Base-by-base conservation (phyloP, 2,329 filamentous ascomycete species). In the Passalora sequoiae region DNA sequence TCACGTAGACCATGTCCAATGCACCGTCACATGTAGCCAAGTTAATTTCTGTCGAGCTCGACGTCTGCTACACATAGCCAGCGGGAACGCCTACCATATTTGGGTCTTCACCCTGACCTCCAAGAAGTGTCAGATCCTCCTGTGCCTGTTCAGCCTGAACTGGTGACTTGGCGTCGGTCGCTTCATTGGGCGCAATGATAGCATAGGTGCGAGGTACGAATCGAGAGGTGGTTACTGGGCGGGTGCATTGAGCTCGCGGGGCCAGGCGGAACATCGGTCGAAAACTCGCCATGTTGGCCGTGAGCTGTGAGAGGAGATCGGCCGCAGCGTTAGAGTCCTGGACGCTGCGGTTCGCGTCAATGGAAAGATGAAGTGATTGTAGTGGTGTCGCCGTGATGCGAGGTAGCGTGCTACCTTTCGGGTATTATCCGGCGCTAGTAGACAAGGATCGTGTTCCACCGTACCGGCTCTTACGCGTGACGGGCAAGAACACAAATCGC, bases 81-180 rank as follows among this genome's bases (percentile, higher is more conserved):
- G n/a, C n/a, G 36, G 15, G 9, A 16, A 12, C 10, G 39, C 56
- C 37, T 59, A 60, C 58, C 58, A 62, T 61, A 44, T 60, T 60
- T 10, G 54, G 55, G 42, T 63, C 59, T 6, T 55, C 50, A 7
- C 43, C 50, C 29, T 47, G 42, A 32, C 32, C 44, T 25, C 29
- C 17, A 9, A 27, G n/a, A 16, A 44, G 21, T 12, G 47, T 44
- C 22, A 60, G 35, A 44, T 61, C 55, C 40, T 58, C 60, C 10
- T 48, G 46, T 6, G 42, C 60, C 44, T 59, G 51, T 48, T 63
- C 57, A 20, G 47, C 56, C 31, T 58, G 43, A 19, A 46, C 42
- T 16, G 47, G 49, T 25, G 47, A 40, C 53, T 60, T 60, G 35
- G 49, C 44, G 42, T 58, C 53, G 28, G 48, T 54, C 29, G 56